Evolutionary conservation across 2,329 filamentous ascomycete species (phyloP), one percentile per base, ranked within the genome.

Genomic region (Graphilbum sp.): DNA sequence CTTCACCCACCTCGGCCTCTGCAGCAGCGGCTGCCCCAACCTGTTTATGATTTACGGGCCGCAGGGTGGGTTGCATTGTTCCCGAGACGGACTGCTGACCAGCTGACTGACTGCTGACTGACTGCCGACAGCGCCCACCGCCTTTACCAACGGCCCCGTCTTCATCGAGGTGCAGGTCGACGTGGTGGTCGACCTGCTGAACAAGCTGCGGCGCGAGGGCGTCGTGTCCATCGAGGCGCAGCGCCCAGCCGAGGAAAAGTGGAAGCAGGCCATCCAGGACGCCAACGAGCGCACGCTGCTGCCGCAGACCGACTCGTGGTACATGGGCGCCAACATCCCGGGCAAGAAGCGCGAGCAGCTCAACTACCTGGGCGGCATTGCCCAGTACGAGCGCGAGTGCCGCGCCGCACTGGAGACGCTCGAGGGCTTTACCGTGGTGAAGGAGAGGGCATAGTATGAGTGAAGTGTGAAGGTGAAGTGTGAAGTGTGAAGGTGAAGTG

Each of bases 1-100:
- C 4, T 44, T 39, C 23, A 56, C 56, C 0, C 47, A 50, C 5
- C 44, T 51, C 2, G 50, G 50, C 17, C 34, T 51, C 5, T 46
- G 40, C 13, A 38, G 31, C 18, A 33, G 29, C 20, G 42, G 40
- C 27, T 48, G 27, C 21, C 46, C 46, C 12, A 48, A 48, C 34
- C 24, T 44, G 15, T 46, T 46, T 31, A 33, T 44, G 23, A 34
- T 44, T 10, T 45, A 43, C 31, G 41, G 45, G 1, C 45, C 42
- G 3, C 43, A 45, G 33, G 45, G 42, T 38, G 21, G 25, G 4
- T 33, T 3, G 11, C 27, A 13, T 24, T 39, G 5, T 18, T 19
- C 15, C 4, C 16, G 4, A 17, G 3, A 5, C 27, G n/a, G n/a
- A n/a, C n/a, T n/a, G n/a, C n/a, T 17, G 7, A 15, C 13, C 4